These are phyloP conservation scores for Penicillium brasilianum DNA, from an alignment of 2,329 filamentous ascomycete genomes.

Conservation along the genomic window DNA sequence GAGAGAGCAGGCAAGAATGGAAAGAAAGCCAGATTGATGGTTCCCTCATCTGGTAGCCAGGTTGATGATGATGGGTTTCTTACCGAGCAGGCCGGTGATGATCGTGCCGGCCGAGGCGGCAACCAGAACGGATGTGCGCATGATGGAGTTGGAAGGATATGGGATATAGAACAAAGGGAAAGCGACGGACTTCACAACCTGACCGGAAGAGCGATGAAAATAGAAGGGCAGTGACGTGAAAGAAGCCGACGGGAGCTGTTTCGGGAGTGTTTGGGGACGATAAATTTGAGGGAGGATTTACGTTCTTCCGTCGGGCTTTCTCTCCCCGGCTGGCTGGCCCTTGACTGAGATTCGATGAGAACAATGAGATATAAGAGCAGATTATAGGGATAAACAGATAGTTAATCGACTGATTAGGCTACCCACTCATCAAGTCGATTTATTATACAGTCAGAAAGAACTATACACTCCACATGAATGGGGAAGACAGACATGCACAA, in stretches of 20 bases:
- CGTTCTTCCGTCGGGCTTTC: conserved; percentile 46
- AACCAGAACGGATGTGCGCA: conserved; percentile 63
- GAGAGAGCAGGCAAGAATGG: conserved; percentile 14
- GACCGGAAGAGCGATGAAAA: conserved; percentile 3
- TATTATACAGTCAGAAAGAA: no score
- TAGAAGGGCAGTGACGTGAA: conserved; percentile 12
- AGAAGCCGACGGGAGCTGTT: conserved; percentile 16
- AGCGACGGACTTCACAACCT: conserved; percentile 5
- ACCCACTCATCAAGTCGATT: no score
- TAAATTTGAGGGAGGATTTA: conserved; percentile 45
- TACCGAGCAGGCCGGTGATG: conserved; percentile 62
- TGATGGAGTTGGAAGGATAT: conserved; percentile 37
- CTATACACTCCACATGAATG: background rate
- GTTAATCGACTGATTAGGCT: background rate
- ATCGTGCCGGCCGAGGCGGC: conserved; percentile 63
- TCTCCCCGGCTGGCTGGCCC: conserved; percentile 30
- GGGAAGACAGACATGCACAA: background rate
- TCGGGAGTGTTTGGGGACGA: conserved; percentile 19
- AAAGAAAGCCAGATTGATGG: background rate
- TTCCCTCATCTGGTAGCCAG: background rate
- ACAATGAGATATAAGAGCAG: background rate
- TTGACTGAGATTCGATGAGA: background rate
- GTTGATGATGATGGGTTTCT: conserved; percentile 21
- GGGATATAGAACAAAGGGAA: conserved; percentile 8
- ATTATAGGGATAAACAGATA: background rate